Evolutionary conservation across 108 stramenopile genomes (phyloP), one percentile per base, ranked within the genome.

Genomic region (Poteriospumella lacustris): DNA sequence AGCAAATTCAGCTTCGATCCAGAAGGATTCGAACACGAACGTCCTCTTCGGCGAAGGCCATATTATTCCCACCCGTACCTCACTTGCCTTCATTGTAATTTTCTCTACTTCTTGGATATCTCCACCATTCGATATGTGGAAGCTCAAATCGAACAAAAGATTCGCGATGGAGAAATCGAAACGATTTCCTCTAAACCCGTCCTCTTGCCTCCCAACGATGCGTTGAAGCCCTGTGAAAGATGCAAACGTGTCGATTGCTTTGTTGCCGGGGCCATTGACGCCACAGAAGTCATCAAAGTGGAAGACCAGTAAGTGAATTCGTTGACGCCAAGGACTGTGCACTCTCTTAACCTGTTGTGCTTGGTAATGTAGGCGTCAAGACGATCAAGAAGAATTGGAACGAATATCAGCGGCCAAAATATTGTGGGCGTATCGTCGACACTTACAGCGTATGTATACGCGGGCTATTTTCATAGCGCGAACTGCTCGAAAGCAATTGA

Each of bases 61-160:
- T 73, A 33, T 56, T 42, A 73, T 42, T 5, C 47, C 33, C 26
- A 73, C 41, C 70, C 70, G 36, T 73, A 52, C 41, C 26, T 73
- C 42, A 73, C 70, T 19, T 73, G 70, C 41, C 36, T 42, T 33
- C 12, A 56, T 44, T 73, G 70, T 73, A 73, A 73, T 73, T 15
- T 33, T 9, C 3, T 73, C 15, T 28, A 42, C 41, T 73, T 52
- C 31, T 5, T 73, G 15, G 70, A 73, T 39, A 19, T 68, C 19
- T 36, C 40, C 19, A 19, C 36, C 15, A 40, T 68, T 68, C 19
- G 36, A 40, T 19, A 19, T 36, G 24, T 68, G 64, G 19, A 19
- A 68, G 64, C 36, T 68, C n/a, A 39, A 19, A 12, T 19, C 64
- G 19, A 36, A 12, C 38, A 19, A 68, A 36, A 15, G 19, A 68